A percentile compares a stretch with the other conserved stretches of the same genome.
These are phyloP conservation scores for Arctostaphylos glauca DNA, from an alignment of 148 eudicot species.

Conservation along the genomic window DNA sequence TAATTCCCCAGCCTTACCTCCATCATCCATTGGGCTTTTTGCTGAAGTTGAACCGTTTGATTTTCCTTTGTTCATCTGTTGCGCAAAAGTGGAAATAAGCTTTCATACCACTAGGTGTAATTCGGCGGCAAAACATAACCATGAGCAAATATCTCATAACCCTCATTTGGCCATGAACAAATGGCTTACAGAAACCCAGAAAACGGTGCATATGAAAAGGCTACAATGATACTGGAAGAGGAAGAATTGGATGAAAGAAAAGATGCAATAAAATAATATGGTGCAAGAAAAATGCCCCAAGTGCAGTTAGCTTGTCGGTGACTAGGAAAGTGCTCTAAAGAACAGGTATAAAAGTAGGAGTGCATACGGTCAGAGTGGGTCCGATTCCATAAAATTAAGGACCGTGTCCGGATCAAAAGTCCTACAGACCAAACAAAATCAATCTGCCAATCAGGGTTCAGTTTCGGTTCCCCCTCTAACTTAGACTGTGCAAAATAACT, in stretches of 20 bases:
- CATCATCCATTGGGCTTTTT: slow-evolving; percentile 35
- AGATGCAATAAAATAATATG: not conserved
- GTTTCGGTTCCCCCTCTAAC: no score
- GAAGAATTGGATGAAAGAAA: not conserved
- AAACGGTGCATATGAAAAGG: not conserved
- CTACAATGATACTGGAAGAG: not conserved
- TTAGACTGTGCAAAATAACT: no score
- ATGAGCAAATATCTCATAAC: not conserved
- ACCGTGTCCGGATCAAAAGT: no score
- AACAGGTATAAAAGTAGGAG: not conserved
- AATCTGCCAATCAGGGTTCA: no score
- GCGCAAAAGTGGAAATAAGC: not conserved
- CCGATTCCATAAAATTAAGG: no score
- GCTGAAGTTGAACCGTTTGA: slow-evolving; percentile 34
- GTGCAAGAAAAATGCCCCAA: not conserved
- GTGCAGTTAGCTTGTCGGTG: not conserved
- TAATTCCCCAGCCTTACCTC: slow-evolving; percentile 58
- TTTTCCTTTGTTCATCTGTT: slow-evolving; percentile 79
- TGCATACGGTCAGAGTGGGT: no score
- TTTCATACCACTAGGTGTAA: not conserved
- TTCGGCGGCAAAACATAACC: not conserved
- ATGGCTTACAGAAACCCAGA: not conserved
- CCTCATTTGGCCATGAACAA: not conserved
- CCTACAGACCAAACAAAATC: no score
- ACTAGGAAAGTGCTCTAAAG: not conserved